Evolutionary conservation across 2,329 filamentous ascomycete genomes (phyloP).

Genomic region (Fusarium foetens): DNA sequence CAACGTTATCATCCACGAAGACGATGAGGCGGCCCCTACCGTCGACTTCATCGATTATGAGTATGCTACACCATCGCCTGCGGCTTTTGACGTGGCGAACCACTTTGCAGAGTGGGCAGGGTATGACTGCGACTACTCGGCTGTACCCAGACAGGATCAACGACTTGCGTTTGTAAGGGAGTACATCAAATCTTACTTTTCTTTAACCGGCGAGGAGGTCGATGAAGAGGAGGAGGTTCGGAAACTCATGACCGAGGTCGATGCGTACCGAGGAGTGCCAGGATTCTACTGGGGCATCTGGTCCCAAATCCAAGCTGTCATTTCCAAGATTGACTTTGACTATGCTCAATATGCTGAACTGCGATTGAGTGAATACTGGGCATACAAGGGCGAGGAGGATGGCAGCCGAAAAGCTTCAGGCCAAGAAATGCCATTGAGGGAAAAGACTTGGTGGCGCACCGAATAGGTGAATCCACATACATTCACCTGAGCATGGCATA

Average conservation of each 20-base stretch:
- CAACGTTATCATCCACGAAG: slow-evolving; percentile 84
- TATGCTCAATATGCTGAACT: slow-evolving; percentile 91
- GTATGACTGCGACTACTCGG: slow-evolving; percentile 91
- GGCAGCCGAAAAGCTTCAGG: slow-evolving; percentile 64
- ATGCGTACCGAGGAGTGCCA: slow-evolving; percentile 86
- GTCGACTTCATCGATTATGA: slow-evolving; percentile 96
- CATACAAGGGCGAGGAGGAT: slow-evolving; percentile 81
- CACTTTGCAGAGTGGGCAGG: slow-evolving; percentile 99
- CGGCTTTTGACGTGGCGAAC: slow-evolving; percentile 96
- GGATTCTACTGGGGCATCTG: slow-evolving; percentile 95
- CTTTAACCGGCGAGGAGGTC: slow-evolving; percentile 56
- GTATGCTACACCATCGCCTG: slow-evolving; percentile 92
- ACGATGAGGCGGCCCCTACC: slow-evolving; percentile 50
- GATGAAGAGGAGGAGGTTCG: slow-evolving; percentile 71
- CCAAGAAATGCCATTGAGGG: slow-evolving; percentile 76
- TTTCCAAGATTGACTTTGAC: slow-evolving; percentile 96
- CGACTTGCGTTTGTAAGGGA: slow-evolving; percentile 83
- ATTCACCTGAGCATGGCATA: background rate
- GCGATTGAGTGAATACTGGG: slow-evolving; percentile 90
- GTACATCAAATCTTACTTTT: slow-evolving; percentile 81
- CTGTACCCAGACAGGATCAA: slow-evolving; percentile 80
- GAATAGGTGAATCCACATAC: slow-evolving; percentile 22
- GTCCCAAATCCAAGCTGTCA: slow-evolving; percentile 93
- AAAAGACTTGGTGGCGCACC: slow-evolving; percentile 76
- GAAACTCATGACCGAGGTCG: slow-evolving; percentile 81